Percentiles rank a stretch among this genome's conserved stretches.
phyloP scores from a whole-genome alignment of 352 stramenopile genomes.

The Phytophthora multivora region DNA sequence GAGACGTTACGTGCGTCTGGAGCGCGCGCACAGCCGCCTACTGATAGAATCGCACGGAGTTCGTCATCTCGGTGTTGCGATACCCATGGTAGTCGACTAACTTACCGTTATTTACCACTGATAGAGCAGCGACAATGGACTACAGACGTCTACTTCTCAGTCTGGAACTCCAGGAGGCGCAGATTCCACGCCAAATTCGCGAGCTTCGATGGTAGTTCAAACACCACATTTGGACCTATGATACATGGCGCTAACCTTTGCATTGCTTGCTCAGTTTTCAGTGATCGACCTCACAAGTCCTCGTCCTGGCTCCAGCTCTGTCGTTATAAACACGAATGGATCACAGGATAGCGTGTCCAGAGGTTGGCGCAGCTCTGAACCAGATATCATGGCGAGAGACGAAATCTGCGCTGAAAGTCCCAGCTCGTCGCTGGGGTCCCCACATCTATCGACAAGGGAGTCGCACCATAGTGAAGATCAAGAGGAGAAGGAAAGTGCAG shows the following conservation, averaged over 20 bases:
- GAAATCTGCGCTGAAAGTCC: slow-evolving; percentile 69
- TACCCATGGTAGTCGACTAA: slow-evolving; percentile 2
- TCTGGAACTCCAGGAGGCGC: slow-evolving; percentile 7
- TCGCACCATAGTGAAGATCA: slow-evolving; percentile 19
- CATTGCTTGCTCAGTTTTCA: slow-evolving; percentile 18
- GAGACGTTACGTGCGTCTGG: slow-evolving; percentile 63
- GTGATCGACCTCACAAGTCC: slow-evolving; percentile 75
- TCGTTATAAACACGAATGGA: slow-evolving; percentile 5
- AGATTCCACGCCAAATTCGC: slow-evolving; percentile 17
- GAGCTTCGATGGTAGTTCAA: slow-evolving; percentile 20
- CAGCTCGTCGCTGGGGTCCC: slow-evolving; percentile 32
- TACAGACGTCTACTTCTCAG: neutral
- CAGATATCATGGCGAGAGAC: slow-evolving; percentile 22
- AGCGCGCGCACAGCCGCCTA: slow-evolving; percentile 53
- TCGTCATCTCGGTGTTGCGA: slow-evolving; percentile 1
- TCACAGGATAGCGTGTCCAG: slow-evolving; percentile 12
- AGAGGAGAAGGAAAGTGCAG: slow-evolving; percentile 30
- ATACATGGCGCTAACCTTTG: slow-evolving; percentile 5
- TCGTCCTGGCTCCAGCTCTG: neutral
- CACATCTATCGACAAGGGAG: slow-evolving; percentile 4
- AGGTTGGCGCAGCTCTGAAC: slow-evolving; percentile 1
- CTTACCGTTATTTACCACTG: neutral
- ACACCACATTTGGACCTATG: neutral
- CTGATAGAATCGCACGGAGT: slow-evolving; percentile 39
- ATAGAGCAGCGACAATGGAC: slow-evolving; percentile 14